These are phyloP conservation scores for Stevia rebaudiana DNA, from an alignment of 140 eudicot species.

Conservation along the genomic window DNA sequence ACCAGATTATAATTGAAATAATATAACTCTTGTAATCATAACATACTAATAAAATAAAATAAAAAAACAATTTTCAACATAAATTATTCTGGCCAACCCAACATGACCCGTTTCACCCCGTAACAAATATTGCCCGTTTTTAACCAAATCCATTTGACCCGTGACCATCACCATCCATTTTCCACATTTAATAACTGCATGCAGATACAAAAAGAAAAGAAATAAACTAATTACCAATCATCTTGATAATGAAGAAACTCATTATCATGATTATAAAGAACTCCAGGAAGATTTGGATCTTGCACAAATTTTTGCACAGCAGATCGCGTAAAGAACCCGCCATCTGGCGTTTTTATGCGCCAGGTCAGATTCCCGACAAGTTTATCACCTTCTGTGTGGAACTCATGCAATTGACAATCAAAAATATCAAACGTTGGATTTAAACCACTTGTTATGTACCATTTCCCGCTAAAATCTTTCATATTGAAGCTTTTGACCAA, in stretches of 20 bases:
- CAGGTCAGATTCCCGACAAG: constrained; percentile 79
- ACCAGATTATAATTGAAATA: background rate
- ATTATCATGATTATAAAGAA: constrained; percentile 85
- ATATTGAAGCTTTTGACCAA: constrained; percentile 71
- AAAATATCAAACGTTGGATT: constrained; percentile 88
- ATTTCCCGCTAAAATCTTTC: constrained; percentile 78
- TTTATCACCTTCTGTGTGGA: constrained; percentile 57
- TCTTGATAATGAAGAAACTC: constrained; percentile 98
- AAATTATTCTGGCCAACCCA: background rate
- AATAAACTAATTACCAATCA: constrained; percentile 64
- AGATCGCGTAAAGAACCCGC: constrained; percentile 81
- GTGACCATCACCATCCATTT: background rate
- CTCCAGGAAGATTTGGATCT: constrained; percentile 79
- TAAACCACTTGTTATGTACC: constrained; percentile 86
- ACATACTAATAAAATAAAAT: no score
- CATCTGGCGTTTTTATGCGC: constrained; percentile 82
- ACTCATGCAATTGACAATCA: constrained; percentile 92
- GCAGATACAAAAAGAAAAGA: background rate
- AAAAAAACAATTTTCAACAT: no score
- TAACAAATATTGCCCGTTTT: background rate
- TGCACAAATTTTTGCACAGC: constrained; percentile 81
- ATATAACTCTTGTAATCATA: background rate
- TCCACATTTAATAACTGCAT: background rate
- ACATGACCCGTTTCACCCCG: background rate
- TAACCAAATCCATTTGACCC: background rate